phyloP scores from a whole-genome alignment of 352 stramenopile species.

The Phytophthora sp. region DNA sequence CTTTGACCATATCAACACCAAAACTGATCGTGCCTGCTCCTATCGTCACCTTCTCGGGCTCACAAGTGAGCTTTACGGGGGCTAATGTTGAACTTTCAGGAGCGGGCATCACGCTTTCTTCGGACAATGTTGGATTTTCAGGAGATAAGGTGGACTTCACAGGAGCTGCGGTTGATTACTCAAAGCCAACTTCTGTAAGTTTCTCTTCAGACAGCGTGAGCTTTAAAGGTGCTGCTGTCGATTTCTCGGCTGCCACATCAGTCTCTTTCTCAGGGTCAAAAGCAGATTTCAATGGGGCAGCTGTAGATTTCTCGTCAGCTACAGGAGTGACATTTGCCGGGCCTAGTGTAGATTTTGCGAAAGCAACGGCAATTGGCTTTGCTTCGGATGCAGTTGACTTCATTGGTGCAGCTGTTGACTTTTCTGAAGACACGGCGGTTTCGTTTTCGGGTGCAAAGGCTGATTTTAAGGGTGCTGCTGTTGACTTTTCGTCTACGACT shows the following conservation, averaged over 20 bases:
- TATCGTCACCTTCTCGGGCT: conserved; percentile 12
- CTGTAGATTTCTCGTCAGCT: not conserved
- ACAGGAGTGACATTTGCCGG: no score
- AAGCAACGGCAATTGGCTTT: not conserved
- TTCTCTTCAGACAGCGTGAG: no score
- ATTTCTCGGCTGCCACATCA: conserved; percentile 5
- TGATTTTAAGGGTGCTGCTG: not conserved
- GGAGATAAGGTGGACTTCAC: no score
- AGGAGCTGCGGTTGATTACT: no score
- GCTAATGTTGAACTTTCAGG: conserved; percentile 10
- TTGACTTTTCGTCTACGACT: not conserved
- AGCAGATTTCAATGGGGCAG: not conserved
- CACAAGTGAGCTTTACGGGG: conserved; percentile 5
- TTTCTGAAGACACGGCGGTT: not conserved
- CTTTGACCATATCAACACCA: conserved; percentile 37
- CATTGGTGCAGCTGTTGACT: not conserved
- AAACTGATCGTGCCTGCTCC: conserved; percentile 9
- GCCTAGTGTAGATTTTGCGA: not conserved
- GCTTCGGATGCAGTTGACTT: not conserved
- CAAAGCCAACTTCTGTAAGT: no score
- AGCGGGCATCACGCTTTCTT: no score
- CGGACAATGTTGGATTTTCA: no score
- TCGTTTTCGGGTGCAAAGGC: not conserved
- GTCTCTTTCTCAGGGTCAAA: conserved; percentile 16
- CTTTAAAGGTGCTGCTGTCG: conserved; percentile 2